Percentiles rank a stretch among this genome's conserved stretches.
phyloP scores from a whole-genome alignment of 148 eudicot genomes.

The Rhododendron henanense region DNA sequence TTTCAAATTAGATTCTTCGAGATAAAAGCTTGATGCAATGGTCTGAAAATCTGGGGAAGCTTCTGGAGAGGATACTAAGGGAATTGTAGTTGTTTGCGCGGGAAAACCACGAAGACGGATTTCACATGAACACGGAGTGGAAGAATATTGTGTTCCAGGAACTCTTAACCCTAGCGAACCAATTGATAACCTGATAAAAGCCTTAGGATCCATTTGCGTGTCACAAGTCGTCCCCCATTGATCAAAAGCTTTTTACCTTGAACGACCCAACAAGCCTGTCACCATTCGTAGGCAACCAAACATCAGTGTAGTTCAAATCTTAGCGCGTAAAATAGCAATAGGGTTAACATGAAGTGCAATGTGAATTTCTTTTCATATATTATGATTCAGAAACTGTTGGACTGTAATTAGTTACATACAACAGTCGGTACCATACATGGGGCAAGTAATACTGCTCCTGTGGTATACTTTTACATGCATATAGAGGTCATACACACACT shows the following conservation, averaged over 20 bases:
- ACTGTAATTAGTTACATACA: background rate
- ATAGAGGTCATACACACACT: background rate
- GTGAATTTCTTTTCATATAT: background rate
- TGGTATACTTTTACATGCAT: background rate
- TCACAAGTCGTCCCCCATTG: slow-evolving; percentile 36
- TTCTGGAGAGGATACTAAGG: slow-evolving; percentile 42
- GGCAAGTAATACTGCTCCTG: background rate
- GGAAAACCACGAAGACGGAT: slow-evolving; percentile 64
- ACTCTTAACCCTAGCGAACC: slow-evolving; percentile 43
- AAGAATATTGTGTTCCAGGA: slow-evolving; percentile 20
- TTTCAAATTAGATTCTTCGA: slow-evolving; percentile 52
- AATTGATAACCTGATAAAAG: slow-evolving; percentile 53
- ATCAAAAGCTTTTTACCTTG: slow-evolving; percentile 7
- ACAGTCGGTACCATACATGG: background rate
- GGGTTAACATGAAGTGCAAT: background rate
- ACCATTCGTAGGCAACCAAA: background rate
- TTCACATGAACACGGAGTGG: slow-evolving; percentile 46
- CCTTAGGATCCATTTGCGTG: slow-evolving; percentile 54
- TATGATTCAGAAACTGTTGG: background rate
- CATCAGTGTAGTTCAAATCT: background rate
- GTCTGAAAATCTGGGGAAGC: slow-evolving; percentile 33
- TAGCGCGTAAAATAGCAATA: background rate
- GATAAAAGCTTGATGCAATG: slow-evolving; percentile 52
- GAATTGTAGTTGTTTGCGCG: slow-evolving; percentile 41
- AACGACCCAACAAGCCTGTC: slow-evolving; percentile 13